Evolutionary conservation across 192 early-diverging fungal species (phyloP).

Genomic region (Geranomyces michiganensis): DNA sequence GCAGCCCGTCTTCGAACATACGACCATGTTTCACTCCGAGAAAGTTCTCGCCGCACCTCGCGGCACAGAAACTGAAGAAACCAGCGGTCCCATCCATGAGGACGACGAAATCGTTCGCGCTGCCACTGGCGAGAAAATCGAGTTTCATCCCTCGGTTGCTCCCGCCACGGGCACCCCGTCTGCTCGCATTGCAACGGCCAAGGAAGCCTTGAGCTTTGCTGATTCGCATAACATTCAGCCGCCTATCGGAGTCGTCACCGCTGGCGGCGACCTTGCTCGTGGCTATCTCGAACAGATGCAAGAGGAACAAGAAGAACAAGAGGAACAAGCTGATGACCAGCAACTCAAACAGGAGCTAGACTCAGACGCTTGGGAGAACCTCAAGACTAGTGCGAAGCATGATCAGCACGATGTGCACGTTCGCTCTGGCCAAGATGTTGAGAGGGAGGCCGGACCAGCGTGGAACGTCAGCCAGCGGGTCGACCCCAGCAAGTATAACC

Average conservation of each 20-base stretch:
- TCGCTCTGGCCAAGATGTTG: neutral
- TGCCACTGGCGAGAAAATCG: conserved; percentile 17
- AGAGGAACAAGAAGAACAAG: conserved; percentile 1
- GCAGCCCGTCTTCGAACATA: neutral
- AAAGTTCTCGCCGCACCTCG: neutral
- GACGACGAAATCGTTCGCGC: conserved; percentile 12
- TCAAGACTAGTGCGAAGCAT: neutral
- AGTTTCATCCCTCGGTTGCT: conserved; percentile 5
- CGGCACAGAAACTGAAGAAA: too few relatives aligned
- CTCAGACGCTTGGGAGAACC: neutral
- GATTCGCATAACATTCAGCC: conserved; percentile 3
- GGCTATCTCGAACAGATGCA: neutral
- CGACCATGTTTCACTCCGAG: neutral
- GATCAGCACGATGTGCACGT: neutral
- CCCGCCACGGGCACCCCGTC: conserved; percentile 13
- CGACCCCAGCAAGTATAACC: conserved; percentile 13
- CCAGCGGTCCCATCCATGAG: neutral
- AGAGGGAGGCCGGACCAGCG: neutral
- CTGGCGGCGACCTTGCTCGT: neutral
- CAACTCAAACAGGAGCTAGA: neutral
- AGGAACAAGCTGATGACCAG: neutral
- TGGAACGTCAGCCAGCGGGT: conserved; percentile 31
- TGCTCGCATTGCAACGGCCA: conserved; percentile 4
- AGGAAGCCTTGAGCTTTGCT: conserved; percentile 10
- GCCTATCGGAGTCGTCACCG: conserved; percentile 11